Conservation (phyloP, 768 basidiomycete species). For the Phlegmacium glaucopus region DNA sequence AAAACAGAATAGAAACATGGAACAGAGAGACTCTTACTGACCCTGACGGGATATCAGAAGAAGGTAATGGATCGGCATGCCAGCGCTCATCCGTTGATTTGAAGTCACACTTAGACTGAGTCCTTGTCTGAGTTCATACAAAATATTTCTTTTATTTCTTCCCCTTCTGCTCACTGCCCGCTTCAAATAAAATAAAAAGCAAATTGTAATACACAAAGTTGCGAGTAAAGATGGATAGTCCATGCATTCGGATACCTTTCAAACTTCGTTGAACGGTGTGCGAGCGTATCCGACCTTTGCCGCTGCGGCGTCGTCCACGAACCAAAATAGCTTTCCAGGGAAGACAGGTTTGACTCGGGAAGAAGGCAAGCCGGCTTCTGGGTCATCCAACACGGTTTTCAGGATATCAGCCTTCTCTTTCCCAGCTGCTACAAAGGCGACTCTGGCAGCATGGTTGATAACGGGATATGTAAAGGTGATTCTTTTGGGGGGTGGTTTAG, state of each 20-base stretch:
- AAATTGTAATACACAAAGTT: neutral
- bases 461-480: slow-evolving; percentile 93
- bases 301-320: slow-evolving; percentile 84
- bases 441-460: slow-evolving; percentile 82
- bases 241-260: slow-evolving; percentile 12
- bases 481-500: slow-evolving; percentile 87
- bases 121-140: too few species aligned
- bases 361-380: slow-evolving; percentile 77
- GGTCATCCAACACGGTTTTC: slow-evolving; percentile 69
- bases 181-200: neutral
- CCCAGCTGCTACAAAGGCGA: slow-evolving; percentile 88
- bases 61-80: slow-evolving; percentile 83
- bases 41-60: slow-evolving; percentile 94
- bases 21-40: slow-evolving; percentile 19
- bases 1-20: neutral
- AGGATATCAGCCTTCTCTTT: slow-evolving; percentile 79
- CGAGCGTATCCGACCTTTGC: slow-evolving; percentile 54
- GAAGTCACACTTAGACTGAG: neutral
- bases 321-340: slow-evolving; percentile 93
- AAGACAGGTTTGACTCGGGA: slow-evolving; percentile 73
- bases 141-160: too few species aligned
- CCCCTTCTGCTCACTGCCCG: neutral
- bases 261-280: slow-evolving; percentile 53
- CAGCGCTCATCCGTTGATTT: neutral
- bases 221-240: neutral